These are phyloP conservation scores for Adansonia grandidieri DNA, from an alignment of 441 rosid species.

Conservation along the genomic window DNA sequence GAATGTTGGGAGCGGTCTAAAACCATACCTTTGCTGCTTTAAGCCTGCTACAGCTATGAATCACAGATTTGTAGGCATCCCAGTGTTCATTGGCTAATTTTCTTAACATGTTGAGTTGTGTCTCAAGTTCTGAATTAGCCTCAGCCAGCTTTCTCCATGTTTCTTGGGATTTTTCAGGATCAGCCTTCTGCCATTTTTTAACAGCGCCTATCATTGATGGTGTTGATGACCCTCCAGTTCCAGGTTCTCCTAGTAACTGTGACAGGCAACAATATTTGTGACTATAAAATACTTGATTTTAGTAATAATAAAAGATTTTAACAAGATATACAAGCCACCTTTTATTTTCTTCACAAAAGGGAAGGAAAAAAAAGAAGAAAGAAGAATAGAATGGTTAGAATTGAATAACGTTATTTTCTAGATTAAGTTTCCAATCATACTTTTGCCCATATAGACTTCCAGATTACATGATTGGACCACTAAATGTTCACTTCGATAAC, in stretches of 20 bases:
- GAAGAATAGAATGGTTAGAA: not conserved
- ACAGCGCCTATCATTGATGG: slow-evolving; percentile 99
- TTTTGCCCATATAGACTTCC: not conserved
- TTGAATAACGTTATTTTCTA: not conserved
- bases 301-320: not conserved
- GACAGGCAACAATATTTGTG: slow-evolving; percentile 31
- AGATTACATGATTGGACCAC: not conserved
- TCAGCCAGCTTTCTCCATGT: slow-evolving; percentile 79
- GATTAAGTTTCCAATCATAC: not conserved
- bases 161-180: slow-evolving; percentile 75
- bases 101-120: slow-evolving; percentile 64
- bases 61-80: slow-evolving; percentile 58
- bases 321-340: not conserved
- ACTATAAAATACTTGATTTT: slow-evolving; percentile 21
- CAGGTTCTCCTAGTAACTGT: slow-evolving; percentile 93
- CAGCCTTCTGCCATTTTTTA: slow-evolving; percentile 88
- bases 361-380: not conserved
- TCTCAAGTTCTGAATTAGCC: slow-evolving; percentile 77
- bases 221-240: slow-evolving; percentile 95
- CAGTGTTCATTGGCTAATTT: slow-evolving; percentile 77
- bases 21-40: slow-evolving; percentile 68
- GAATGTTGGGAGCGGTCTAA: slow-evolving; percentile 18
- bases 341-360: not conserved
- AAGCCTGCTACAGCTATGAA: slow-evolving; percentile 69
- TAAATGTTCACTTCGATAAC: not conserved